Evolutionary conservation across 257 asterid genomes (phyloP), one percentile per base, ranked within the genome.

Genomic region (Nicotiana tomentosiformis): DNA sequence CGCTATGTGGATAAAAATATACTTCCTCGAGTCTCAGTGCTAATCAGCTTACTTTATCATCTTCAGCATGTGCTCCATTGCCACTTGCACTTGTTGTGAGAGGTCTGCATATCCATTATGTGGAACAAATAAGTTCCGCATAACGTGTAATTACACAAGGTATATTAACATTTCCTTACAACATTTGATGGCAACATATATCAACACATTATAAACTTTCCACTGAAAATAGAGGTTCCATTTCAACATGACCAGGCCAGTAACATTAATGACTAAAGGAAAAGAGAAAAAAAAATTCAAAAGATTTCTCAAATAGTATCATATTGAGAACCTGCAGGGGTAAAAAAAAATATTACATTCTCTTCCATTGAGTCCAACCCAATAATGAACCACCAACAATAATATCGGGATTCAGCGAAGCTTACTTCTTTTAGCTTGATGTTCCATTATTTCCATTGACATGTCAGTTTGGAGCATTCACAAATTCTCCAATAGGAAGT

Each of bases 51-150:
- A 95, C 97, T 55, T 92, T 81, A 89, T 92, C 90, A 91, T 92
- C 90, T 90, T 93, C 68, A 91, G 90, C 99, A 95, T 93, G 89
- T 86, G 90, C 85, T 87, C 96, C 93, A 93, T 88, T 65, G 90
- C 91, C 65, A 61, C 90, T 87, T 95, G 97, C 83, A 93, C 84
- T 58, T 90, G 97, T 87, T 91, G 96, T 82, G 95, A 90, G 83
- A 95, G 93, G 80, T 89, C 98, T 93, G 95, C 82, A 77, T 10
- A 30, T 11, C 8, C 8, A 51, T 76, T 32, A 80, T 72, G 61
- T 5, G n/a, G 55, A 83, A 30, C 58, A 43, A 15, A n/a, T 64
- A 14, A 81, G 5, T 8, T 29, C 62, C 80, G 51, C 80, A 49
- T 15, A 20, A 51, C 1, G 8, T 49, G 8, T 16, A 51, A 51